Evolutionary conservation across 495 filamentous ascomycete species (phyloP), one percentile per base, ranked within the genome.

Genomic region (Xylaria flabelliformis): DNA sequence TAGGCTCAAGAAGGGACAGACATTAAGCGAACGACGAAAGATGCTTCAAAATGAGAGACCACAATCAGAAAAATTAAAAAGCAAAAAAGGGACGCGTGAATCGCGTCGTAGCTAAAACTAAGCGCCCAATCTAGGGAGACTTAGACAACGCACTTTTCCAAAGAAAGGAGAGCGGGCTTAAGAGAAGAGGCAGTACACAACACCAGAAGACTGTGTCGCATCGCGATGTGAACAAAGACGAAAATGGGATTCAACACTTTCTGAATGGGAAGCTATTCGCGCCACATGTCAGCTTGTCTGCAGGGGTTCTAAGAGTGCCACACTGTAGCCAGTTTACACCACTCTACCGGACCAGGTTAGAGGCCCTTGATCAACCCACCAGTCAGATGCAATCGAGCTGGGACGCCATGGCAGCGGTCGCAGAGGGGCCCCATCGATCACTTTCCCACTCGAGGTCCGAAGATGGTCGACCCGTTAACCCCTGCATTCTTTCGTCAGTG

Each of bases 231-330:
- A 53, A 51, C 44, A 32, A 39, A 50, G 44, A 12, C 39, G 21
- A 48, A 48, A 64, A 15, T 36, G 61, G 12, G 21, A 64, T 64
- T 39, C 61, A 64, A 41, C 21, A 34, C 13, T 13, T 67, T 55
- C 48, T 24, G 46, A 67, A 55, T 10, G 50, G 29, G 65, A 67
- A 51, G 65, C 65, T 56, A 67, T 56, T 55, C 48, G n/a, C 41
- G 48, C 32, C 34, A 50, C 46, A 55, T 9, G 50, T 42, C 65
- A 67, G 36, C 65, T 55, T 55, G 48, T 55, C 34, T 41, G 10
- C 64, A 67, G 48, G 65, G 65, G 65, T 15, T 67, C 19, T 7
- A 42, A 50, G 36, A 39, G 46, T 34, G 36, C 50, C 44, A 36
- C 15, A 50, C 1, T 42, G 10, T 32, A 7, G 32, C 58, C 34